Base-by-base conservation (phyloP, 2,329 filamentous ascomycete species). In the Plenodomus tracheiphilus region DNA sequence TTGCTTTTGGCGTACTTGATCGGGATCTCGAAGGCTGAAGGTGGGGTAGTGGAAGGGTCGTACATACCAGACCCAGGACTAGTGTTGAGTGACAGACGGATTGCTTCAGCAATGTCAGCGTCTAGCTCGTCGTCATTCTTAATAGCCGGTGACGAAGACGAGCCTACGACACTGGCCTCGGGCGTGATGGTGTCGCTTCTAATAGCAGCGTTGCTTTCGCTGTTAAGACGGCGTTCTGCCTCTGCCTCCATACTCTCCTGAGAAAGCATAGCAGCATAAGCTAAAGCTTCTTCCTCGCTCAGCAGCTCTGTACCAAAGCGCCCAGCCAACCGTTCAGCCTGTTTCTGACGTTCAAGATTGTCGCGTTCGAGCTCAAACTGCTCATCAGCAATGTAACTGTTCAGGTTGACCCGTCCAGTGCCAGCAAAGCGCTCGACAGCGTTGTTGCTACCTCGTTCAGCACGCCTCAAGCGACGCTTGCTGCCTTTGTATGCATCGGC, bases 321-420 rank as follows among this genome's bases (percentile, higher is more conserved):
- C 22, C 84, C 85, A 30, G 84, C 87, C 20, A 97, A 78, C 19
- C 85, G 85, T 15, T 85, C 81, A 46, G 84, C 79, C 64, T 95
- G 87, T 47, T 85, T 86, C 19, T 80, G 79, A 34, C 84, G 82
- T 37, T 84, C 81, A 25, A 85, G 77, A 59, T 86, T 85, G 64
- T 96, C 90, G 8, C 81, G 81, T 46, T 88, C 86, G 46, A 97
- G 80, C 68, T 96, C 91, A 37, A 85, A 81, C 57, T 88, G 83
- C 70, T 97, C 93, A n/a, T 89, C 87, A 35, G 86, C 86, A 54
- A 97, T 97, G 65, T 92, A 92, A 55, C 87, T 87, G 50, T 86
- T 84, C 30, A 96, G 79, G 19, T 87, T 85, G 16, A 84, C 86
- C 37, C 89, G 83, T 17, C 86, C 81, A 30, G 79, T 82, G n/a